phyloP scores from a whole-genome alignment of 768 basidiomycete genomes.

The Pleurotus pulmonarius region DNA sequence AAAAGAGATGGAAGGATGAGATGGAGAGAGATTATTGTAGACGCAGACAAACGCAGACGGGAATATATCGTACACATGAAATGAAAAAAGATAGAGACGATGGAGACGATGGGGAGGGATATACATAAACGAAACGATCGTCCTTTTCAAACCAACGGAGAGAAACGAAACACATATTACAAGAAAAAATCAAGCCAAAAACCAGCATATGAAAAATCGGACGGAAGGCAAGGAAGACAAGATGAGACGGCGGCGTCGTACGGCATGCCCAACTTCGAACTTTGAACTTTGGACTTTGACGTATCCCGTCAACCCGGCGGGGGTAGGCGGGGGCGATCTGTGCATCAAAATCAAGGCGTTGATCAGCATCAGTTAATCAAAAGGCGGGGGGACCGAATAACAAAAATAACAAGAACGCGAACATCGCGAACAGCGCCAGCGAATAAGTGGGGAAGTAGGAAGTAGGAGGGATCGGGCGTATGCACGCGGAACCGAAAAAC shows the following conservation, averaged over 20 bases:
- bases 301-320: no score
- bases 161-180: not conserved
- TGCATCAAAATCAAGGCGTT: no score
- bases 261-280: no score
- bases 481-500: not conserved
- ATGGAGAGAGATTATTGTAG: not conserved
- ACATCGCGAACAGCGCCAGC: not conserved
- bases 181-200: not conserved
- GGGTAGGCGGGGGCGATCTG: no score
- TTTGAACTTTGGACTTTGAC: no score
- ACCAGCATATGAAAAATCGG: no score
- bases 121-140: not conserved
- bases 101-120: not conserved
- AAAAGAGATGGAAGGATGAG: not conserved
- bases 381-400: no score
- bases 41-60: not conserved
- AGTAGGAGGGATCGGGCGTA: not conserved
- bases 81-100: not conserved
- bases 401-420: no score
- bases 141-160: not conserved
- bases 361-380: no score
- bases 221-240: no score
- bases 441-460: not conserved
- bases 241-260: no score
- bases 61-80: not conserved